A percentile compares a stretch with the other conserved stretches of the same genome.
These are phyloP conservation scores for Scedosporium apiospermum DNA, from an alignment of 2,329 filamentous ascomycete species.

Conservation along the genomic window DNA sequence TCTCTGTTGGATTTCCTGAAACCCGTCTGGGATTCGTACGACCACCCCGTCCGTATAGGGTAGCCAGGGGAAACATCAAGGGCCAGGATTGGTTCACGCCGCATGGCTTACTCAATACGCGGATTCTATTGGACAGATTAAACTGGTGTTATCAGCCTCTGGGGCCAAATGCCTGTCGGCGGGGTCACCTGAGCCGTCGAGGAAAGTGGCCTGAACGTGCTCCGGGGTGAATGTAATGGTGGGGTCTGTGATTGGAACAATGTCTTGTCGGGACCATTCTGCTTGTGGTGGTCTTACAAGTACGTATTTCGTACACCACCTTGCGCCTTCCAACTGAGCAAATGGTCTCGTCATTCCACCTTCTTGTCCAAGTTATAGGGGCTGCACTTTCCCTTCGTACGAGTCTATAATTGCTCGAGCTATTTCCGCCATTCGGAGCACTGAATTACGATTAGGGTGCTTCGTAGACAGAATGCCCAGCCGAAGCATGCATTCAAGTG, in stretches of 20 bases:
- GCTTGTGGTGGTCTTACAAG: neutral
- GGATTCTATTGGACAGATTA: neutral
- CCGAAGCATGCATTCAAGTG: too few species aligned
- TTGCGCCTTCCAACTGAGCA: neutral
- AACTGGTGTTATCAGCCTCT: neutral
- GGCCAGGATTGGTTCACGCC: neutral
- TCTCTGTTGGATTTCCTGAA: slow-evolving; percentile 3
- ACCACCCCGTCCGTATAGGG: neutral
- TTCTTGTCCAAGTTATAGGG: neutral
- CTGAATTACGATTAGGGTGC: too few species aligned
- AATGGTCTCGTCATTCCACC: neutral
- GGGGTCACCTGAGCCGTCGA: neutral
- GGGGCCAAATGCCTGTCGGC: neutral
- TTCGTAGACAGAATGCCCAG: too few species aligned
- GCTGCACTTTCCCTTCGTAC: neutral
- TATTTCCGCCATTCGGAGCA: neutral
- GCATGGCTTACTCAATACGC: neutral
- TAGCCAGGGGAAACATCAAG: slow-evolving; percentile 1
- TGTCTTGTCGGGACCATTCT: neutral
- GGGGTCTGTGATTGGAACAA: neutral
- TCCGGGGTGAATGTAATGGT: neutral
- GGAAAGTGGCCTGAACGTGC: neutral
- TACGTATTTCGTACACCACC: neutral
- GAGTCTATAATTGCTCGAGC: neutral
- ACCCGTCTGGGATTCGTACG: slow-evolving; percentile 1